These are phyloP conservation scores for Fusarium equiseti DNA, from an alignment of 2,329 filamentous ascomycete species.

Conservation along the genomic window DNA sequence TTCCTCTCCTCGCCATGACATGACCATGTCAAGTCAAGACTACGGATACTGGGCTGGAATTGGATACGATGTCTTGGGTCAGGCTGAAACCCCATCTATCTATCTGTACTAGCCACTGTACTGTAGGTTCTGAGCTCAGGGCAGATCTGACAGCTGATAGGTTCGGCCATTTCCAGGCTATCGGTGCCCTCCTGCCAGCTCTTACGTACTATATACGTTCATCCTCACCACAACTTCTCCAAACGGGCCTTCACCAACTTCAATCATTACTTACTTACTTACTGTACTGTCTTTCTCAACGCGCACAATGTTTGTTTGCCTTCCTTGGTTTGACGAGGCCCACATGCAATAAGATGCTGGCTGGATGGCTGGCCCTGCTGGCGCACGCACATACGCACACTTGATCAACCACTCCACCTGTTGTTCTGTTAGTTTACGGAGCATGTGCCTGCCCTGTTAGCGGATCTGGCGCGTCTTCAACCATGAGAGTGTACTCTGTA, in stretches of 20 bases:
- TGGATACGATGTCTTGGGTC: slow-evolving; percentile 23
- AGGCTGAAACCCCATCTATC: slow-evolving; percentile 27
- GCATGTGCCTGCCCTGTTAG: slow-evolving; percentile 21
- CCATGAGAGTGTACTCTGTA: background rate
- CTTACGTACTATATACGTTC: slow-evolving; percentile 32
- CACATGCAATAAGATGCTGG: slow-evolving; percentile 11
- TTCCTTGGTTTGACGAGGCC: slow-evolving; percentile 17
- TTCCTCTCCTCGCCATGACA: background rate
- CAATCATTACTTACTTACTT: background rate
- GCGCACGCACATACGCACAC: slow-evolving; percentile 25
- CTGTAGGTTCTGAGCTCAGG: slow-evolving; percentile 27
- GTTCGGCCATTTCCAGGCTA: slow-evolving; percentile 26
- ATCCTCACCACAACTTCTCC: slow-evolving; percentile 3
- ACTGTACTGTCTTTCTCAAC: slow-evolving; percentile 9
- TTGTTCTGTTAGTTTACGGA: background rate
- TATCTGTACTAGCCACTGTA: background rate
- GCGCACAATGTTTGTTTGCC: slow-evolving; percentile 20
- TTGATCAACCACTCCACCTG: slow-evolving; percentile 24
- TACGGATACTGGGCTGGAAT: slow-evolving; percentile 8
- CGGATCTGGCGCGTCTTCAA: slow-evolving; percentile 18
- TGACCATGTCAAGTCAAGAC: background rate
- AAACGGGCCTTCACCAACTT: slow-evolving; percentile 32
- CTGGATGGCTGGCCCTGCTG: background rate
- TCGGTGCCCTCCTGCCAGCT: slow-evolving; percentile 26
- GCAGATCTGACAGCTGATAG: slow-evolving; percentile 33